Conservation (phyloP, 164 flowering plant species). For the Umbilicus rupestris region DNA sequence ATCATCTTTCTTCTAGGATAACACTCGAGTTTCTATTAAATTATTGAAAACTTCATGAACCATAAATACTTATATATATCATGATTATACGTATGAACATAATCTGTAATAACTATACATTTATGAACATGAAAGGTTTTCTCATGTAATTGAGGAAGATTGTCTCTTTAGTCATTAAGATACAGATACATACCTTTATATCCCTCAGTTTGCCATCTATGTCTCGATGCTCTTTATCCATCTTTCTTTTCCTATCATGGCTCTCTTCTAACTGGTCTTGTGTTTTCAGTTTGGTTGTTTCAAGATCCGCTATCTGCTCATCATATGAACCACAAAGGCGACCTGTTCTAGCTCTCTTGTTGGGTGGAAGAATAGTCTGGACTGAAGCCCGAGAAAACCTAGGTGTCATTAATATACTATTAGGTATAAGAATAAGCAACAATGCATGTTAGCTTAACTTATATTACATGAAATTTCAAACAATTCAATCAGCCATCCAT, state of each 20-base stretch:
- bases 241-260: conserved; percentile 38
- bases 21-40: neutral
- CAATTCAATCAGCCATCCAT: neutral
- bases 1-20: neutral
- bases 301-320: conserved; percentile 44
- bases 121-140: too few species aligned
- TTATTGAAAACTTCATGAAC: neutral
- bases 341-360: conserved; percentile 42
- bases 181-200: conserved; percentile 39
- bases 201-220: conserved; percentile 22
- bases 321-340: conserved; percentile 78
- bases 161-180: too few species aligned
- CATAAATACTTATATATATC: too few species aligned
- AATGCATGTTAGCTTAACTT: neutral
- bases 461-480: neutral
- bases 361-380: conserved; percentile 80
- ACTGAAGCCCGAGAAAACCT: conserved; percentile 91
- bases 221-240: conserved; percentile 27
- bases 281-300: conserved; percentile 26
- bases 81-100: too few species aligned
- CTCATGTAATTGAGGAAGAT: too few species aligned
- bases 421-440: neutral
- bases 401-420: neutral
- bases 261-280: conserved; percentile 24
- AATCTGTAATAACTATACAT: too few species aligned